Conservation (phyloP, 2,329 filamentous ascomycete genomes). For the Sclerotinia nivalis region DNA sequence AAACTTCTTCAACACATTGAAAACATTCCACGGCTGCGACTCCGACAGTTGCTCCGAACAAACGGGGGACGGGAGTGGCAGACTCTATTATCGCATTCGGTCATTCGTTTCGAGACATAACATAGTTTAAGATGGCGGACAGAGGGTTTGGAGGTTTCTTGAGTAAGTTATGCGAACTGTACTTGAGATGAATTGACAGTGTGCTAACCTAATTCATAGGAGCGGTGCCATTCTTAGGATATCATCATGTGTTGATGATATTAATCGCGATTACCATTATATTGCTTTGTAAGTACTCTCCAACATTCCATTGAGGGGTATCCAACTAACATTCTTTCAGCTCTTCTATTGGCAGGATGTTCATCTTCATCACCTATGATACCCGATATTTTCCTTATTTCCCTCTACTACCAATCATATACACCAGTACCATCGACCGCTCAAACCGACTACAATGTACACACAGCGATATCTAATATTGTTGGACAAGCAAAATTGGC, state of each 20-base stretch:
- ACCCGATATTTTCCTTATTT: conserved; percentile 94
- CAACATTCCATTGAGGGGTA: not conserved
- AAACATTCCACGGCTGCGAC: conserved; percentile 40
- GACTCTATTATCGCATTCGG: conserved; percentile 24
- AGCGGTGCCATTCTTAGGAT: conserved; percentile 68
- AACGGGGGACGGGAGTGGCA: conserved; percentile 41
- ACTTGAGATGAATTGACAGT: not conserved
- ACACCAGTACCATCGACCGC: conserved; percentile 77
- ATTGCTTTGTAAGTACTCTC: conserved; percentile 73
- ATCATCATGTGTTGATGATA: conserved; percentile 93
- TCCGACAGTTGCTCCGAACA: conserved; percentile 39
- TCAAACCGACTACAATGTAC: conserved; percentile 87
- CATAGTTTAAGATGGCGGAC: conserved; percentile 28
- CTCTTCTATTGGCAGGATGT: conserved; percentile 88
- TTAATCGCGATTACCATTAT: conserved; percentile 92
- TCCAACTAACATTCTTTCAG: conserved; percentile 49
- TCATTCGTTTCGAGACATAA: conserved; percentile 22
- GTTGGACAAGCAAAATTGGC: conserved; percentile 81
- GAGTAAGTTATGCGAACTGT: conserved; percentile 36
- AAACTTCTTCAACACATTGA: conserved; percentile 27
- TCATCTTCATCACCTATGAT: conserved; percentile 95
- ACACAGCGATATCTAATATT: conserved; percentile 84
- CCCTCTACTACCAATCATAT: conserved; percentile 89
- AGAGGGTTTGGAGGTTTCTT: conserved; percentile 38
- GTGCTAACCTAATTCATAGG: conserved; percentile 46